Percentiles rank a stretch among this genome's conserved stretches.
phyloP scores from a whole-genome alignment of 352 stramenopile genomes.

The Globisporangium abappressorium region DNA sequence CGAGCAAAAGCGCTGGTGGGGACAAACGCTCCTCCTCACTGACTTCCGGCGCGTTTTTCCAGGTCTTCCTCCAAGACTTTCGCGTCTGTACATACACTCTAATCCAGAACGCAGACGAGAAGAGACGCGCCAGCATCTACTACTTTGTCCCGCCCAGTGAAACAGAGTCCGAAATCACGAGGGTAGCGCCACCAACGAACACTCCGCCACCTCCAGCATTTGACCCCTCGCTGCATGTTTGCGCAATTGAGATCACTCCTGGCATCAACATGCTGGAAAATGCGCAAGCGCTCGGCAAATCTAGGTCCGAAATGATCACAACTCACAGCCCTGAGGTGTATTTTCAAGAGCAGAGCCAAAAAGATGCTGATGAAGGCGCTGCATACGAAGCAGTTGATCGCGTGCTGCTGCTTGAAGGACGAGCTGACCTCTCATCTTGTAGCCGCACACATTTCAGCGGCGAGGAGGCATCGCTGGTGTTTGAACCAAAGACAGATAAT shows the following conservation, averaged over 20 bases:
- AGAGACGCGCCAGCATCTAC: slow-evolving; percentile 19
- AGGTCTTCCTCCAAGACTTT: slow-evolving; percentile 29
- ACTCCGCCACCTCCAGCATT: slow-evolving; percentile 16
- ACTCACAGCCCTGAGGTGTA: neutral
- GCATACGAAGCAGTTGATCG: neutral
- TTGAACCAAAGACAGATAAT: neutral
- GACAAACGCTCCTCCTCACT: slow-evolving; percentile 7
- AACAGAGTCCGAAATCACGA: neutral
- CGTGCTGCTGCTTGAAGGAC: slow-evolving; percentile 15
- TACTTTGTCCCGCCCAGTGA: slow-evolving; percentile 29
- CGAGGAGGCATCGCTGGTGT: neutral
- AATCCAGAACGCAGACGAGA: slow-evolving; percentile 9
- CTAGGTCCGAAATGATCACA: neutral
- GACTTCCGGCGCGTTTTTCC: slow-evolving; percentile 28
- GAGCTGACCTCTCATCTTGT: neutral
- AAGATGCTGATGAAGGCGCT: neutral
- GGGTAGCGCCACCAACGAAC: neutral
- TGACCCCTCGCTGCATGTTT: slow-evolving; percentile 31
- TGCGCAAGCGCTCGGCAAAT: neutral
- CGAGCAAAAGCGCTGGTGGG: neutral
- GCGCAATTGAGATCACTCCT: slow-evolving; percentile 29
- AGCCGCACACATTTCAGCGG: neutral
- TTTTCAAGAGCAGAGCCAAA: neutral
- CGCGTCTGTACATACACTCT: slow-evolving; percentile 18
- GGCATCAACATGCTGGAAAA: slow-evolving; percentile 16